Conservation (phyloP, 2,329 filamentous ascomycete species). For the Trichoderma citrinoviride region DNA sequence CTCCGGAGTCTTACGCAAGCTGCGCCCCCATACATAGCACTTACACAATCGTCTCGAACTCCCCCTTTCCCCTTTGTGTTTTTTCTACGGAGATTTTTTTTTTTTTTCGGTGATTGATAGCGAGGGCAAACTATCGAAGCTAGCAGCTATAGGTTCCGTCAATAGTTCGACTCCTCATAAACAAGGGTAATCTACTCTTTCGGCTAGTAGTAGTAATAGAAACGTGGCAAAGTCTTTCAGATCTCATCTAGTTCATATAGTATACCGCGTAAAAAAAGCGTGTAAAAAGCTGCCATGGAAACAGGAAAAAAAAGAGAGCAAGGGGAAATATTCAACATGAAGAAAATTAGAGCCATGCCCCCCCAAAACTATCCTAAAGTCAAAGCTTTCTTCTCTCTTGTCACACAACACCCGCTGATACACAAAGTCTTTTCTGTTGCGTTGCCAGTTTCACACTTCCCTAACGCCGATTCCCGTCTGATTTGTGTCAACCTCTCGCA, state of each 20-base stretch:
- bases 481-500: conserved; percentile 18
- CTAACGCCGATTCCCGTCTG: conserved; percentile 25
- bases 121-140: too few relatives aligned
- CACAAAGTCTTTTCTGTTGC: conserved; percentile 4
- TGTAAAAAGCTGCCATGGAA: background rate
- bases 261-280: background rate
- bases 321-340: background rate
- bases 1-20: too few relatives aligned
- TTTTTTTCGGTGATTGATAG: too few relatives aligned
- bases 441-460: conserved; percentile 20
- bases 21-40: too few relatives aligned
- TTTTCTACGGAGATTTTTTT: too few relatives aligned
- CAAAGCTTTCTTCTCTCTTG: background rate
- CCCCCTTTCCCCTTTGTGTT: too few relatives aligned
- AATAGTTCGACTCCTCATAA: background rate
- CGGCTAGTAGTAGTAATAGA: too few relatives aligned
- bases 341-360: conserved; percentile 10
- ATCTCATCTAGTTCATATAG: conserved; percentile 5
- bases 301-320: background rate
- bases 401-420: conserved; percentile 12
- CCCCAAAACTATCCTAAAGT: conserved; percentile 18
- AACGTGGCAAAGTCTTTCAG: background rate
- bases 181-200: too few relatives aligned
- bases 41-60: too few relatives aligned
- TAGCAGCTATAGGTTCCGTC: too few relatives aligned